These are phyloP conservation scores for Pythium chondricola DNA, from an alignment of 352 stramenopile genomes.

Conservation along the genomic window DNA sequence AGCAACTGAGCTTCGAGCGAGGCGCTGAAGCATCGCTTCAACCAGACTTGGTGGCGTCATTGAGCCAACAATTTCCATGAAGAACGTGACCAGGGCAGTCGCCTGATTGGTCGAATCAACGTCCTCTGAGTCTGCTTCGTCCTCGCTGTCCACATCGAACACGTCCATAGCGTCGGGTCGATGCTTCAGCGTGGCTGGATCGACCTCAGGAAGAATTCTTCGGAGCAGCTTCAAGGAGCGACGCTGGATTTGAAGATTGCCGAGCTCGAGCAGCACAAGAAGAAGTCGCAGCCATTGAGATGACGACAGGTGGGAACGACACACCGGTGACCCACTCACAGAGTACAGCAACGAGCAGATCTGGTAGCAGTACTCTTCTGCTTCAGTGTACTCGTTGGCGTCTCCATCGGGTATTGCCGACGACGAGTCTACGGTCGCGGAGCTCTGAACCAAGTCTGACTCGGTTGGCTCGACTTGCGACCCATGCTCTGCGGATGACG, in stretches of 20 bases:
- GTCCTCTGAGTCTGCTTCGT: conserved; percentile 62
- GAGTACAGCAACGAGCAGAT: conserved; percentile 85
- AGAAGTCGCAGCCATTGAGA: conserved; percentile 78
- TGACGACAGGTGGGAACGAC: conserved; percentile 75
- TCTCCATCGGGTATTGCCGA: no score
- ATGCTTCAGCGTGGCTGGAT: conserved; percentile 53
- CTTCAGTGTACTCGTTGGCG: conserved; percentile 7
- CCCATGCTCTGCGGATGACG: neutral
- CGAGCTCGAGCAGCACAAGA: conserved; percentile 69
- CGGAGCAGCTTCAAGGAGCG: conserved; percentile 80
- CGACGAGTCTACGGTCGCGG: no score
- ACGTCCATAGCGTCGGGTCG: conserved; percentile 61
- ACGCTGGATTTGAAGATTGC: conserved; percentile 68
- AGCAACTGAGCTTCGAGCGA: conserved; percentile 13
- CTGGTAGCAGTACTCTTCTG: conserved; percentile 87
- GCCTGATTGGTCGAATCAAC: conserved; percentile 57
- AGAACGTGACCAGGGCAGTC: conserved; percentile 64
- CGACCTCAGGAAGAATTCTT: conserved; percentile 67
- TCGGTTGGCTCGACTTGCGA: conserved; percentile 25
- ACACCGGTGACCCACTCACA: conserved; percentile 79
- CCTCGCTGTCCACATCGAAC: conserved; percentile 82
- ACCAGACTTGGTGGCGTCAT: conserved; percentile 67
- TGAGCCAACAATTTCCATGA: conserved; percentile 65
- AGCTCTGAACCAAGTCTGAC: no score
- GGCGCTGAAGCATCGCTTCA: conserved; percentile 40